phyloP scores from a whole-genome alignment of 2,329 filamentous ascomycete species.

The Sphaceloma murrayae region DNA sequence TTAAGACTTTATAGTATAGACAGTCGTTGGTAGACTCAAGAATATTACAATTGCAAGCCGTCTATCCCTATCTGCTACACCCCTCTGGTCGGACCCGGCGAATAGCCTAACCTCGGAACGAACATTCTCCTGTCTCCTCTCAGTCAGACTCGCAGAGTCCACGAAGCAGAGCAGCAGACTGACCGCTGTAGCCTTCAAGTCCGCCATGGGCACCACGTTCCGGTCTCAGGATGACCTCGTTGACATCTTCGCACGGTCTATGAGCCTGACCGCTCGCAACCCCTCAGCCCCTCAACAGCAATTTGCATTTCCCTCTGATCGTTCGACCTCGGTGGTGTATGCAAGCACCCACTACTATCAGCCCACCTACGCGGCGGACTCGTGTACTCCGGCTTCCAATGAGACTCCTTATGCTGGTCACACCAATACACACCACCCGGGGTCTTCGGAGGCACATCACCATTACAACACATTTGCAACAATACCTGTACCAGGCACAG shows the following conservation, averaged over 20 bases:
- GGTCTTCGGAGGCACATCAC: too few species aligned
- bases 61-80: too few species aligned
- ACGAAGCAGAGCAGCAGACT: conserved; percentile 27
- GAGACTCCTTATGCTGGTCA: conserved; percentile 9
- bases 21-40: conserved; percentile 22
- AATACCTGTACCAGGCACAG: conserved; percentile 34
- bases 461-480: too few species aligned
- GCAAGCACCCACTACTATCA: conserved; percentile 62
- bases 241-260: conserved; percentile 66
- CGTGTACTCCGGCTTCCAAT: conserved; percentile 33
- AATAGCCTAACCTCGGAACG: conserved; percentile 13
- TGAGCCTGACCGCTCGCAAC: conserved; percentile 46
- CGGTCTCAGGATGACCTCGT: conserved; percentile 68
- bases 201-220: conserved; percentile 34
- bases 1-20: conserved; percentile 7
- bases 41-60: too few species aligned
- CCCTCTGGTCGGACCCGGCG: conserved; percentile 37
- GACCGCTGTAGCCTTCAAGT: conserved; percentile 37
- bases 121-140: conserved; percentile 22
- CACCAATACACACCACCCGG: too few species aligned
- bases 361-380: too few species aligned
- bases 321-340: conserved; percentile 52
- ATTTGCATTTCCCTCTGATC: conserved; percentile 27
- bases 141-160: conserved; percentile 36
- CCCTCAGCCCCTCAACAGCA: conserved; percentile 29